phyloP scores from a whole-genome alignment of 2,329 filamentous ascomycete species.

The Stenocarpella maydis region DNA sequence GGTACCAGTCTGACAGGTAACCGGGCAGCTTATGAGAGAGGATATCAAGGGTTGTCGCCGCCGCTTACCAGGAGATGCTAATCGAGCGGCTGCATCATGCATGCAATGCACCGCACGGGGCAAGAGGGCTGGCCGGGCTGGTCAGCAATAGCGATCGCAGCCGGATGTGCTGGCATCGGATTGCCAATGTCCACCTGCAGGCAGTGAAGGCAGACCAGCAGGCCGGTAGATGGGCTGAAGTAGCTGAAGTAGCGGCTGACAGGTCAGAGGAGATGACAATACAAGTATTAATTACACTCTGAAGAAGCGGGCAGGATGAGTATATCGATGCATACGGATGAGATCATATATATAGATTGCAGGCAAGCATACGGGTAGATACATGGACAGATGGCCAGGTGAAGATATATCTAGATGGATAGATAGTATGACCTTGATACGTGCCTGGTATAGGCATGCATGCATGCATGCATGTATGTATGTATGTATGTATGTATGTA shows the following conservation, averaged over 20 bases:
- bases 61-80: background rate
- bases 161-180: conserved; percentile 4
- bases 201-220: background rate
- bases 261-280: background rate
- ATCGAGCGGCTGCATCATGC: background rate
- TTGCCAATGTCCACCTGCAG: conserved; percentile 6
- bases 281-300: too few relatives aligned
- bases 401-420: background rate
- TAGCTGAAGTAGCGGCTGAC: background rate
- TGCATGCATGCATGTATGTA: background rate
- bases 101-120: too few relatives aligned
- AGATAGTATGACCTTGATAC: background rate
- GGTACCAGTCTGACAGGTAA: conserved; percentile 1
- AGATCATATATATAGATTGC: background rate
- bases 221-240: background rate
- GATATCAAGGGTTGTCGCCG: background rate
- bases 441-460: too few relatives aligned
- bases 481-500: too few relatives aligned
- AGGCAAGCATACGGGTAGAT: background rate
- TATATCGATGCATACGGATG: background rate
- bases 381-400: background rate
- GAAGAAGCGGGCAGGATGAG: too few relatives aligned
- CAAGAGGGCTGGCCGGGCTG: background rate
- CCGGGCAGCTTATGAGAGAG: background rate
- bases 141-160: background rate